Percentiles rank a stretch among this genome's conserved stretches.
Evolutionary conservation across 1,284 basidiomycete genomes (phyloP).

Genomic region (Microbotryum violaceum): DNA sequence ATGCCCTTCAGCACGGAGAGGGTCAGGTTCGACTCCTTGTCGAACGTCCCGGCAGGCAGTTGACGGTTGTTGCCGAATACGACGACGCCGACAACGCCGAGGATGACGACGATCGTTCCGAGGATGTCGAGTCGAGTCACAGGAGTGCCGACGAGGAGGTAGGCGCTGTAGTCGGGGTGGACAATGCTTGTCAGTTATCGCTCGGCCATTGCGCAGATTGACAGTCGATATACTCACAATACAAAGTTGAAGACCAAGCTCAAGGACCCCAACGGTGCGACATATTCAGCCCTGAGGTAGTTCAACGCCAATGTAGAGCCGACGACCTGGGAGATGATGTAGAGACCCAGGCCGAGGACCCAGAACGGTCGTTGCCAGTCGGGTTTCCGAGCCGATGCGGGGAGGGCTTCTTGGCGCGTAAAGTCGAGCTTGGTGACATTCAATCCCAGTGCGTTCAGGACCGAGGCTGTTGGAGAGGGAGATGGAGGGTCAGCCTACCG

Average conservation of each 20-base stretch:
- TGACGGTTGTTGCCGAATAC: conserved; percentile 25
- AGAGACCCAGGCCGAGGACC: conserved; percentile 48
- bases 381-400: conserved; percentile 45
- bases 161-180: conserved; percentile 4
- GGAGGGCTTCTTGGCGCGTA: conserved; percentile 2
- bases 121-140: conserved; percentile 69
- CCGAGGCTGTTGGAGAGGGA: conserved; percentile 48
- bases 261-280: conserved; percentile 48
- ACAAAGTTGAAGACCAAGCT: conserved; percentile 82
- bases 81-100: conserved; percentile 59
- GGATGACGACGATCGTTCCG: conserved; percentile 68
- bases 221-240: conserved; percentile 52
- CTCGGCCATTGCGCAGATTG: background rate
- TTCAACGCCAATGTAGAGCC: conserved; percentile 75
- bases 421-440: conserved; percentile 78
- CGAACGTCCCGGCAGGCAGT: conserved; percentile 15
- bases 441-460: conserved; percentile 71
- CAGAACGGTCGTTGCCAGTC: conserved; percentile 72
- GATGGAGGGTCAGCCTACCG: background rate
- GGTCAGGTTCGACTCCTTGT: conserved; percentile 33
- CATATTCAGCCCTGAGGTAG: conserved; percentile 56
- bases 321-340: conserved; percentile 69
- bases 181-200: background rate
- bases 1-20: conserved; percentile 57
- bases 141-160: conserved; percentile 52